phyloP scores from a whole-genome alignment of 1,284 basidiomycete genomes.

The Irpex lacteus region DNA sequence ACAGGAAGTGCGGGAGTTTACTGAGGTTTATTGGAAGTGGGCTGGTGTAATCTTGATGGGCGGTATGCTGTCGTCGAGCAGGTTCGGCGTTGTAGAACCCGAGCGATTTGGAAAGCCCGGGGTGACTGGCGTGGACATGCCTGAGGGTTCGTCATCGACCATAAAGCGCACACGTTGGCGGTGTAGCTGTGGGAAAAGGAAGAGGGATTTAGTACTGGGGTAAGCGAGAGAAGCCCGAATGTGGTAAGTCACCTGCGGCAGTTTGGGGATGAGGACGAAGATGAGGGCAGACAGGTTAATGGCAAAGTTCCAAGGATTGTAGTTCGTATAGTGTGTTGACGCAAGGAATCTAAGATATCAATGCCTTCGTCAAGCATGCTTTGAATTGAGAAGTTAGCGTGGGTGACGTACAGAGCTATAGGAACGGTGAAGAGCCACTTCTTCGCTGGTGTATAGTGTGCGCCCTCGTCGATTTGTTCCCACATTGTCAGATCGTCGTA shows the following conservation, averaged over 20 bases:
- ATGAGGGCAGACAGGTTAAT: slow-evolving; percentile 88
- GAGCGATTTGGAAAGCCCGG: slow-evolving; percentile 41
- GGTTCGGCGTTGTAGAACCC: slow-evolving; percentile 27
- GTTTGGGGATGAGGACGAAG: slow-evolving; percentile 89
- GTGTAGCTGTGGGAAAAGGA: slow-evolving; percentile 52
- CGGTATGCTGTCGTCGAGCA: slow-evolving; percentile 21
- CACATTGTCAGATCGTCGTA: slow-evolving; percentile 98
- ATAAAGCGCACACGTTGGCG: slow-evolving; percentile 77
- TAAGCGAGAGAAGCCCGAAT: too few relatives aligned
- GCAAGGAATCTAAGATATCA: slow-evolving; percentile 75
- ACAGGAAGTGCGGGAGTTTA: not conserved
- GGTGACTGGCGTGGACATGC: slow-evolving; percentile 62
- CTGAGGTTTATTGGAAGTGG: slow-evolving; percentile 28
- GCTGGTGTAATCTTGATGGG: slow-evolving; percentile 35
- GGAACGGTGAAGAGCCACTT: slow-evolving; percentile 96
- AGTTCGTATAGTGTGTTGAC: slow-evolving; percentile 98
- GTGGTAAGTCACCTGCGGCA: slow-evolving; percentile 68
- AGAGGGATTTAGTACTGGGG: too few relatives aligned
- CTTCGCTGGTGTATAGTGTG: slow-evolving; percentile 97
- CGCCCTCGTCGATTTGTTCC: slow-evolving; percentile 99
- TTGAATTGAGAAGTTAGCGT: not conserved
- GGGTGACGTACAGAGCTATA: slow-evolving; percentile 77
- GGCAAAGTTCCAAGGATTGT: slow-evolving; percentile 89
- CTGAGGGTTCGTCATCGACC: slow-evolving; percentile 51
- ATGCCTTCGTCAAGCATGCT: slow-evolving; percentile 1